Percentiles rank a stretch among this genome's conserved stretches.
These are phyloP conservation scores for Globisporangium spinosum DNA, from an alignment of 352 stramenopile species.

Conservation along the genomic window DNA sequence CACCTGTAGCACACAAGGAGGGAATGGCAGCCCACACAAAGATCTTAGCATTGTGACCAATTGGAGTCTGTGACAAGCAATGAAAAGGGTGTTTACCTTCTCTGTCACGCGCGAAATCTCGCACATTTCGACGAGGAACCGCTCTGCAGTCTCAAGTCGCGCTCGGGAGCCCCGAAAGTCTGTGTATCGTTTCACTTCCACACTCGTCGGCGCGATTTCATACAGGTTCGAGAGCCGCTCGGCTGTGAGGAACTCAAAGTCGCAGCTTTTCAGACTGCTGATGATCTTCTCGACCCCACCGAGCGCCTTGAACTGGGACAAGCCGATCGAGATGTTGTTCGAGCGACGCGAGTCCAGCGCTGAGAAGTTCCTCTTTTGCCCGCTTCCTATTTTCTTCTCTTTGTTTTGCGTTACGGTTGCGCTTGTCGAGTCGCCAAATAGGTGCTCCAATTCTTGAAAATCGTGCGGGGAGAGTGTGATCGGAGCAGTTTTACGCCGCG, in stretches of 20 bases:
- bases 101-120: conserved; percentile 61
- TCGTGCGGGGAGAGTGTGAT: conserved; percentile 69
- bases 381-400: conserved; percentile 16
- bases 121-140: conserved; percentile 73
- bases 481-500: conserved; percentile 57
- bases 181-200: conserved; percentile 69
- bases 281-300: conserved; percentile 49
- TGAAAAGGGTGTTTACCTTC: conserved; percentile 36
- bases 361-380: conserved; percentile 43
- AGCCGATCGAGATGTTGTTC: conserved; percentile 79
- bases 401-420: conserved; percentile 5
- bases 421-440: conserved; percentile 43
- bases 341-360: conserved; percentile 68
- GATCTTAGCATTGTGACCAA: background rate
- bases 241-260: conserved; percentile 57
- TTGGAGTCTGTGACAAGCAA: background rate
- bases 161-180: conserved; percentile 55
- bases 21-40: background rate
- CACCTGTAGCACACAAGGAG: conserved; percentile 33
- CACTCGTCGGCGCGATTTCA: conserved; percentile 61
- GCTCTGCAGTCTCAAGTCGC: conserved; percentile 51
- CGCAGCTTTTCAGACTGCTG: conserved; percentile 39
- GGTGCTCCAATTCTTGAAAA: conserved; percentile 52
- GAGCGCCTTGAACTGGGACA: conserved; percentile 69
- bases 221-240: conserved; percentile 57